Conservation (phyloP, 306 rosid genomes). For the Acacia melanoxylon region DNA sequence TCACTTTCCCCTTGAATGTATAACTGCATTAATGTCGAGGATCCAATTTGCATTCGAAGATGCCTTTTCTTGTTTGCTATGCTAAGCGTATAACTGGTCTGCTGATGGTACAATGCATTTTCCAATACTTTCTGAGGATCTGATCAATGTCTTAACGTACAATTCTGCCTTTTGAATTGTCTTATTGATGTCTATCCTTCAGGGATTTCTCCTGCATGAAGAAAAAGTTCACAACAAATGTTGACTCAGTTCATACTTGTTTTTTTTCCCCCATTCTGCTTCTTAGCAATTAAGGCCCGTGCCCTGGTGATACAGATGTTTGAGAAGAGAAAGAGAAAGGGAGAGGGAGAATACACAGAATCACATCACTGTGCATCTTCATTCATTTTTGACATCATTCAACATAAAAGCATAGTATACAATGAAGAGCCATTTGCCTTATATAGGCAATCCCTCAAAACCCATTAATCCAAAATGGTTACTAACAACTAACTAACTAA, state of each 20-base stretch:
- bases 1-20: background rate
- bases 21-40: background rate
- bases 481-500: too few relatives aligned
- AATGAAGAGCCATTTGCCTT: too few relatives aligned
- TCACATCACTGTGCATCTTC: too few relatives aligned
- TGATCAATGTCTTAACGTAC: background rate
- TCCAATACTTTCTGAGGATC: background rate
- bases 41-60: background rate
- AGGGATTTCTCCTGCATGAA: background rate
- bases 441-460: too few relatives aligned
- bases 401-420: too few relatives aligned
- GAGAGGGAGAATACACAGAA: too few relatives aligned
- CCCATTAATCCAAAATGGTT: too few relatives aligned
- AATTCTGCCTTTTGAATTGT: background rate
- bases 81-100: background rate
- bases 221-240: background rate
- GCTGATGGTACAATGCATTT: conserved; percentile 7
- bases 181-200: background rate
- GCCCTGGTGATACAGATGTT: too few relatives aligned
- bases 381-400: too few relatives aligned
- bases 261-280: background rate
- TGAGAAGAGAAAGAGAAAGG: too few relatives aligned
- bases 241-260: conserved; percentile 9
- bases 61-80: background rate
- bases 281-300: conserved; percentile 1